A percentile compares a stretch with the other conserved stretches of the same genome.
Evolutionary conservation across 768 basidiomycete species (phyloP).

Genomic region (Lentinus tigrinus): DNA sequence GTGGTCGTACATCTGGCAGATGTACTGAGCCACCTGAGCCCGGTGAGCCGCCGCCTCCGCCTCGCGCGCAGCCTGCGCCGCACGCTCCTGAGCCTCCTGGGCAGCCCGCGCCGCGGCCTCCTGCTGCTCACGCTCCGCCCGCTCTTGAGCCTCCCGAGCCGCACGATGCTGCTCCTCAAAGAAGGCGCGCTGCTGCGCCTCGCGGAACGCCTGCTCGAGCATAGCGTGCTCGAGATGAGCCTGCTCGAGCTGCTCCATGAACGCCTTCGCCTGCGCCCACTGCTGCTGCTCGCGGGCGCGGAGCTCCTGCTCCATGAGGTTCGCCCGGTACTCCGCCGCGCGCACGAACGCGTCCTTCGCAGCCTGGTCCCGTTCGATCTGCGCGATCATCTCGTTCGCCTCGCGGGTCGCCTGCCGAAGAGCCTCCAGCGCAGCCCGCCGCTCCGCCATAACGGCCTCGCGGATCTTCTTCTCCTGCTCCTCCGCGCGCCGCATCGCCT

Average conservation of each 20-base stretch:
- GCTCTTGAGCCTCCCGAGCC: not conserved
- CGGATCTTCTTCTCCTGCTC: constrained; percentile 2
- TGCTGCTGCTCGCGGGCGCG: not conserved
- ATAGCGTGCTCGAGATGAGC: not conserved
- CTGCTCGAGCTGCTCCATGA: not conserved
- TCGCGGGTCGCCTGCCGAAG: not conserved
- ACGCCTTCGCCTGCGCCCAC: not conserved
- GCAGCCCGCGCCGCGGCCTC: not conserved
- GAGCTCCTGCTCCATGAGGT: not conserved
- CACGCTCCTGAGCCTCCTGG: not conserved
- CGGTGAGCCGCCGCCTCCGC: not conserved
- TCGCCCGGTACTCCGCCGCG: not conserved
- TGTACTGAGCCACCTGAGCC: not conserved
- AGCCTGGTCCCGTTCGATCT: not conserved
- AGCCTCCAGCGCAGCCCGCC: not conserved
- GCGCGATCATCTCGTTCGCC: not conserved
- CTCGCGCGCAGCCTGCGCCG: not conserved
- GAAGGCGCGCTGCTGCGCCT: not conserved
- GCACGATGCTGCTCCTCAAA: not conserved
- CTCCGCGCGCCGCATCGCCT: not conserved
- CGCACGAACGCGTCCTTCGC: not conserved
- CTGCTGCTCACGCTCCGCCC: not conserved
- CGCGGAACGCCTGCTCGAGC: not conserved
- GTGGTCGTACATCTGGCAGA: constrained; percentile 11
- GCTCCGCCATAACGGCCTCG: not conserved